phyloP scores from a whole-genome alignment of 495 filamentous ascomycete species.

The Aspergillus mulundensis region DNA sequence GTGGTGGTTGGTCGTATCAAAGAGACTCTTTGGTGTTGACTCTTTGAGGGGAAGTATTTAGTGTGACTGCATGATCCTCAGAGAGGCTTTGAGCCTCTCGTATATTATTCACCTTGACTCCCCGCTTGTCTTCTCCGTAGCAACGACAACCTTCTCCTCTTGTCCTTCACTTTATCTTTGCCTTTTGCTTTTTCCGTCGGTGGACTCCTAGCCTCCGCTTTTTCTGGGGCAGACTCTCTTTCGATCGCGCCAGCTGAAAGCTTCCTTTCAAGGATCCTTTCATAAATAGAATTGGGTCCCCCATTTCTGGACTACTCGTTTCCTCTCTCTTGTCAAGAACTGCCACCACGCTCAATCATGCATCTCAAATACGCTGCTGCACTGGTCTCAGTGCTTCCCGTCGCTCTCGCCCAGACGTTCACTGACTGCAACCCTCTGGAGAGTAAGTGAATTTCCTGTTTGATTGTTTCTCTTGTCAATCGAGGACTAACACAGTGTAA shows the following conservation, averaged over 20 bases:
- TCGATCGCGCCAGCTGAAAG: constrained; percentile 1
- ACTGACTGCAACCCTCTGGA: constrained; percentile 42
- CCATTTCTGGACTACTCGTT: constrained; percentile 6
- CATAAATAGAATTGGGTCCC: constrained; percentile 9
- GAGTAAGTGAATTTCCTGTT: constrained; percentile 20
- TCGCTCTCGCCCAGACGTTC: constrained; percentile 44
- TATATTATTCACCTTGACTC: constrained; percentile 3
- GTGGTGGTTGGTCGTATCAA: neutral
- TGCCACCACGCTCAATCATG: constrained; percentile 22
- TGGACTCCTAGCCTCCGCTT: neutral
- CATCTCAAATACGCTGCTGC: constrained; percentile 34
- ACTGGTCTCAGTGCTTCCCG: constrained; percentile 33
- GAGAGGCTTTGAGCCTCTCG: constrained; percentile 4
- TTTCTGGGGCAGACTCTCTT: constrained; percentile 9
- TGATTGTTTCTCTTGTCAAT: neutral
- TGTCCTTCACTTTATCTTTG: neutral
- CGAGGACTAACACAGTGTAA: constrained; percentile 1
- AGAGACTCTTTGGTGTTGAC: neutral
- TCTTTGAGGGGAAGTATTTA: constrained; percentile 7
- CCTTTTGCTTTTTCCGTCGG: constrained; percentile 2
- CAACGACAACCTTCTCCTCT: neutral
- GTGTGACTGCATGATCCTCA: constrained; percentile 1
- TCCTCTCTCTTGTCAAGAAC: neutral
- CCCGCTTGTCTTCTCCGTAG: constrained; percentile 1
- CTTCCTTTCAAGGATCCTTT: constrained; percentile 1